Evolutionary conservation across 2,329 filamentous ascomycete genomes (phyloP).

Genomic region (Aspergillus latus): DNA sequence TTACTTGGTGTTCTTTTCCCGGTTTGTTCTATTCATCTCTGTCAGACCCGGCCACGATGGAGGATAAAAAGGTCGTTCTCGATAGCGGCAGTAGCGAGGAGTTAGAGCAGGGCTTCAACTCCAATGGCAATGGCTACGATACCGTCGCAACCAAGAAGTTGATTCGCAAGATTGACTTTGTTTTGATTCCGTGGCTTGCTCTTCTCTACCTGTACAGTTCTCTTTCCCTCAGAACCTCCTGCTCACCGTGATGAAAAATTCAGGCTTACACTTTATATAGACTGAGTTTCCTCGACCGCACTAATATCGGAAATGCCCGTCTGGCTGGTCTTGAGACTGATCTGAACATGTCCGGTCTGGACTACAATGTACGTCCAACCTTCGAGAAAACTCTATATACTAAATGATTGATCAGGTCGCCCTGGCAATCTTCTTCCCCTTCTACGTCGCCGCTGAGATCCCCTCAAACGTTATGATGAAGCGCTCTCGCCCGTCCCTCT

Average conservation of each 20-base stretch:
- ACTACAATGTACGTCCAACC: slow-evolving; percentile 33
- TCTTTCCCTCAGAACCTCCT: not conserved
- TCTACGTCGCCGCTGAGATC: slow-evolving; percentile 42
- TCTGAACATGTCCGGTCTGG: slow-evolving; percentile 26
- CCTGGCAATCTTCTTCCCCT: slow-evolving; percentile 44
- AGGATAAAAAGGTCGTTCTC: slow-evolving; percentile 6
- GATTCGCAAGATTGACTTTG: slow-evolving; percentile 13
- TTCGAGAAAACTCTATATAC: too few species aligned
- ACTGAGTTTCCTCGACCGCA: slow-evolving; percentile 31
- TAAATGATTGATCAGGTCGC: not conserved
- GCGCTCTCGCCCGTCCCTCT: slow-evolving; percentile 51
- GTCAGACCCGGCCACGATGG: not conserved
- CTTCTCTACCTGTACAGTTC: slow-evolving; percentile 10
- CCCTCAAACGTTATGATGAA: slow-evolving; percentile 48
- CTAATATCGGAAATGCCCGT: slow-evolving; percentile 43
- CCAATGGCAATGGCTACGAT: not conserved
- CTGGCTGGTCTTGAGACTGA: slow-evolving; percentile 29
- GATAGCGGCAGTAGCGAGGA: slow-evolving; percentile 9
- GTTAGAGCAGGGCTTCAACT: slow-evolving; percentile 1
- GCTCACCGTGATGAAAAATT: not conserved
- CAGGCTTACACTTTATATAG: slow-evolving; percentile 31
- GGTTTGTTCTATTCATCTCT: not conserved
- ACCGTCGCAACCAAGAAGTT: slow-evolving; percentile 6
- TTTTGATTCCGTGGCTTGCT: slow-evolving; percentile 16
- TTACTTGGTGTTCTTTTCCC: not conserved